Conservation (phyloP, 139 green algal species). For the Chlorella ohadii region DNA sequence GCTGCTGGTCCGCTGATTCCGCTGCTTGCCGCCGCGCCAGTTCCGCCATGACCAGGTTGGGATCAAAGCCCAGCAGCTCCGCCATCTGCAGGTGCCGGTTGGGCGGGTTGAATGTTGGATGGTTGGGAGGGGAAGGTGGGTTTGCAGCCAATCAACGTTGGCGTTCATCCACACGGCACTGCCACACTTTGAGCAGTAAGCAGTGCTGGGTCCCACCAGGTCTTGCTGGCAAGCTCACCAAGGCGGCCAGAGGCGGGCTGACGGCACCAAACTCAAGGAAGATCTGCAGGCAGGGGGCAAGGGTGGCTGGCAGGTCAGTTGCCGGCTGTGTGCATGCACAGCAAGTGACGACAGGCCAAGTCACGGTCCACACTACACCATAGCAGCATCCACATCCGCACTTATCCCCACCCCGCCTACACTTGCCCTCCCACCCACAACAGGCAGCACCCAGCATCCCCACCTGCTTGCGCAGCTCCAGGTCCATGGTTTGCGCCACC, state of each 20-base stretch:
- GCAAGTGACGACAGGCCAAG: too few species aligned
- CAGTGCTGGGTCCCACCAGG: too few species aligned
- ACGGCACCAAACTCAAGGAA: constrained; percentile 40
- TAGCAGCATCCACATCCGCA: too few species aligned
- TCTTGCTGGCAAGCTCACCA: too few species aligned
- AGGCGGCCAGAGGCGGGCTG: not conserved
- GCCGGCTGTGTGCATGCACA: too few species aligned
- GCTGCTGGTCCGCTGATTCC: not conserved
- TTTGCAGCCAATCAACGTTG: too few species aligned
- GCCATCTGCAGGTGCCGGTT: constrained; percentile 17
- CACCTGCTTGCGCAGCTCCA: constrained; percentile 38
- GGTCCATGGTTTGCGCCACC: constrained; percentile 32
- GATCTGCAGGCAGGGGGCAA: not conserved
- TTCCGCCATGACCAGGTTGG: constrained; percentile 47
- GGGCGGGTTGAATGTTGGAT: too few species aligned
- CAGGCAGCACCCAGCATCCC: constrained; percentile 43
- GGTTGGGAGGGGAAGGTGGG: too few species aligned
- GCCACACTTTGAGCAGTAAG: too few species aligned
- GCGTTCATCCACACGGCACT: too few species aligned
- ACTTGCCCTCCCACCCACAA: not conserved
- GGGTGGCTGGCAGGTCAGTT: not conserved
- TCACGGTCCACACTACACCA: too few species aligned
- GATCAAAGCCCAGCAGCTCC: constrained; percentile 58
- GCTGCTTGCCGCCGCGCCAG: not conserved
- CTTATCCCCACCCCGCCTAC: too few species aligned